Percentiles rank a stretch among this genome's conserved stretches.
phyloP scores from a whole-genome alignment of 129 eudicot species.

The Scalesia atractyloides region DNA sequence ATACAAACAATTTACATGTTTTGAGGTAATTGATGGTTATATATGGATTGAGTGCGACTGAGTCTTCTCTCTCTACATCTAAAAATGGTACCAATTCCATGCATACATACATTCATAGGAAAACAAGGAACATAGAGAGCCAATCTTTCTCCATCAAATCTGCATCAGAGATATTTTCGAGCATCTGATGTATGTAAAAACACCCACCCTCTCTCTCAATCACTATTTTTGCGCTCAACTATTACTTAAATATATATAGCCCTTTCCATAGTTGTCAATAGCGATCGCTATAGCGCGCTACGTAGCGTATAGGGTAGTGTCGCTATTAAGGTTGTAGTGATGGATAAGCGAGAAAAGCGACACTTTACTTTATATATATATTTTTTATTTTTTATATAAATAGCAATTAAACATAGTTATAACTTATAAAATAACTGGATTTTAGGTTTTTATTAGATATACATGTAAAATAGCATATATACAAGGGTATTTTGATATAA shows the following conservation, averaged over 20 bases:
- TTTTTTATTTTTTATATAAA: too few relatives aligned
- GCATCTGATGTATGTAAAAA: constrained; percentile 18
- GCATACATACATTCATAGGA: constrained; percentile 28
- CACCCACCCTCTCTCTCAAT: background rate
- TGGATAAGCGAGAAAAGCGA: too few relatives aligned
- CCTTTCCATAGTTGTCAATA: too few relatives aligned
- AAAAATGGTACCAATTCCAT: constrained; percentile 15
- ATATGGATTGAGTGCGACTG: constrained; percentile 32
- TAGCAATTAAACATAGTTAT: too few relatives aligned
- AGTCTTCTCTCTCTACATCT: constrained; percentile 36
- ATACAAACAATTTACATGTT: constrained; percentile 22
- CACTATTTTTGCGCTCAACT: constrained; percentile 7
- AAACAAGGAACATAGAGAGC: constrained; percentile 37
- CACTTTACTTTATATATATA: too few relatives aligned
- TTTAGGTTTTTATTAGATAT: too few relatives aligned
- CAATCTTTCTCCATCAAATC: constrained; percentile 43
- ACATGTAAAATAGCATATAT: too few relatives aligned
- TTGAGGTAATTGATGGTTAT: constrained; percentile 23
- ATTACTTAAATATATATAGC: background rate
- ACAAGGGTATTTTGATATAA: too few relatives aligned
- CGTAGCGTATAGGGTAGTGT: too few relatives aligned
- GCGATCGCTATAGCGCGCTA: too few relatives aligned
- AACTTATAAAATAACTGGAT: too few relatives aligned
- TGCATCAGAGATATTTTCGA: constrained; percentile 34
- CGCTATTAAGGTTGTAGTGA: too few relatives aligned